Conservation (phyloP, 768 basidiomycete species). For the Gautieria morchelliformis region DNA sequence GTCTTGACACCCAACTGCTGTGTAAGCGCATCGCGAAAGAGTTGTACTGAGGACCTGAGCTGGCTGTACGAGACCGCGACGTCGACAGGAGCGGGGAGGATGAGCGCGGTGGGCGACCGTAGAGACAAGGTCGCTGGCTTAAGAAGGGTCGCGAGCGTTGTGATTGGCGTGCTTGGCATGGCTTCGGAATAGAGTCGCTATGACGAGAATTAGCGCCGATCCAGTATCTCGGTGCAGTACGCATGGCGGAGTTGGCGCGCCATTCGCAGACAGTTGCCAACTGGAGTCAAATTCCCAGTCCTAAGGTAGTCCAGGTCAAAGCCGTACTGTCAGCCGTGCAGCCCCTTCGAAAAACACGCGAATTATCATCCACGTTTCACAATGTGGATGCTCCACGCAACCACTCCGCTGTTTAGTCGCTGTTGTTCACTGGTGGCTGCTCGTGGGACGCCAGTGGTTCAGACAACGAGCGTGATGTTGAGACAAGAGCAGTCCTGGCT, state of each 20-base stretch:
- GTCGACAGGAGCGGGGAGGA: slow-evolving; percentile 8
- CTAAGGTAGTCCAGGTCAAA: too few species aligned
- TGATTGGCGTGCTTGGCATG: not conserved
- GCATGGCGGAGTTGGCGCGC: not conserved
- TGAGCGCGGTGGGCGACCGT: not conserved
- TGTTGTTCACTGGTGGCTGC: too few species aligned
- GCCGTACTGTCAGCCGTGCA: too few species aligned
- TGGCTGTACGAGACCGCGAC: slow-evolving; percentile 7
- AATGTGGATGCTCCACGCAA: too few species aligned
- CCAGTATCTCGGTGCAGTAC: not conserved
- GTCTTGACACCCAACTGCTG: slow-evolving; percentile 12
- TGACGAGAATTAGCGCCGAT: not conserved
- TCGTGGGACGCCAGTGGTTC: too few species aligned
- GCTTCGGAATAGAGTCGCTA: not conserved
- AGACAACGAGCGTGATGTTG: too few species aligned
- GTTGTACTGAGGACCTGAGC: slow-evolving; percentile 9
- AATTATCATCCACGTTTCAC: too few species aligned
- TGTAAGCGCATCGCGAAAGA: slow-evolving; percentile 11
- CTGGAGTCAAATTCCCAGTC: too few species aligned
- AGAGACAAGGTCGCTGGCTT: not conserved
- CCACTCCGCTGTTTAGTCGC: too few species aligned
- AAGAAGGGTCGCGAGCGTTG: not conserved
- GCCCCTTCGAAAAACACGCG: too few species aligned
- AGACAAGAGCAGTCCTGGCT: too few species aligned
- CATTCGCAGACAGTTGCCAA: too few species aligned